phyloP scores from a whole-genome alignment of 352 stramenopile genomes.

The Bremia lactucae region DNA sequence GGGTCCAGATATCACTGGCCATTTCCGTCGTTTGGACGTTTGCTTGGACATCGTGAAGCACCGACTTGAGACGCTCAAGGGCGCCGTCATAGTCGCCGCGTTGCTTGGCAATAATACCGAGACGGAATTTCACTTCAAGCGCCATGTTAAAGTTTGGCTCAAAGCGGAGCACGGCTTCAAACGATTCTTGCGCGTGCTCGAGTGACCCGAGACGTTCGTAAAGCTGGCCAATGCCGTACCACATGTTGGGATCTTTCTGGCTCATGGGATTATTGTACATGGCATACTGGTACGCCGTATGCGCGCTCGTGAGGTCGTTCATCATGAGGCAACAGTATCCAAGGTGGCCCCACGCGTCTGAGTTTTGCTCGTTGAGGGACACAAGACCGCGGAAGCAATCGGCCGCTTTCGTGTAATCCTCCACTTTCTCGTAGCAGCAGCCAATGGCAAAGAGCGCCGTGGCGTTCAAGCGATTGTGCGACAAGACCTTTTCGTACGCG shows the following conservation, averaged over 20 bases:
- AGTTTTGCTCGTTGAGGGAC: slow-evolving; percentile 77
- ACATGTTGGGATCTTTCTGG: slow-evolving; percentile 81
- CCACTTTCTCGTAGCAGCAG: slow-evolving; percentile 80
- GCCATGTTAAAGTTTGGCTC: slow-evolving; percentile 85
- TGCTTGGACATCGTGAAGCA: slow-evolving; percentile 67
- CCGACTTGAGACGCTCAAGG: slow-evolving; percentile 73
- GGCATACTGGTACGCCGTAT: slow-evolving; percentile 82
- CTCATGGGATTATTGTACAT: slow-evolving; percentile 87
- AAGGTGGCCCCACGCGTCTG: slow-evolving; percentile 73
- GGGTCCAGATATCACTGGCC: slow-evolving; percentile 80
- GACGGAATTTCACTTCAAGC: slow-evolving; percentile 76
- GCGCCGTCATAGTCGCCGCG: slow-evolving; percentile 70
- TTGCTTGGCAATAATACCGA: slow-evolving; percentile 81
- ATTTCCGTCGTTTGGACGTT: slow-evolving; percentile 80
- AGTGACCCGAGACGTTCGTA: slow-evolving; percentile 77
- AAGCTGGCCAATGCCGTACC: slow-evolving; percentile 81
- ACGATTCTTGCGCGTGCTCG: slow-evolving; percentile 78
- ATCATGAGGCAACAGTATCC: slow-evolving; percentile 86
- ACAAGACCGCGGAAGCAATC: slow-evolving; percentile 81
- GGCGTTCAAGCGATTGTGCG: slow-evolving; percentile 79
- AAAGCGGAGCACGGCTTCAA: slow-evolving; percentile 75
- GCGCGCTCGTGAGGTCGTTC: slow-evolving; percentile 80
- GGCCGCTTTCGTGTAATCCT: slow-evolving; percentile 82
- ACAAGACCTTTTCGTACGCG: slow-evolving; percentile 82
- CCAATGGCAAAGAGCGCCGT: slow-evolving; percentile 75